Base-by-base conservation (phyloP, 1,284 basidiomycete genomes). In the Apiotrichum mycotoxinovorans region DNA sequence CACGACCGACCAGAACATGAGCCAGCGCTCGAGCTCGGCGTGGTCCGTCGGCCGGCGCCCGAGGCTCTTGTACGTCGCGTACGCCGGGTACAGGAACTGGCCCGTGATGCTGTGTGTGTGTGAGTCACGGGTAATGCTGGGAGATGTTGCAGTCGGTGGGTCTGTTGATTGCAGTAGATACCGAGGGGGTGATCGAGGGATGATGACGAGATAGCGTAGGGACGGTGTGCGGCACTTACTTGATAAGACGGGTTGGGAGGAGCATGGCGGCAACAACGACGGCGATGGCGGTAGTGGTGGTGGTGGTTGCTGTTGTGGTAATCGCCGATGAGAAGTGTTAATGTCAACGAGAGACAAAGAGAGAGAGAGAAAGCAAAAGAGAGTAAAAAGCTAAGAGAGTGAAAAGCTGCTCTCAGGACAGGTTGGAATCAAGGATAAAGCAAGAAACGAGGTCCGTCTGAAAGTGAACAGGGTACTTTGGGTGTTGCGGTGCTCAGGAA, bases 21-120 rank as follows among this genome's bases (percentile, higher is more conserved):
- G 68, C 75, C 72, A 75, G 47, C 74, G 64, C 58, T 74, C 74
- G 44, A 73, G 64, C 50, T 70, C 64, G 33, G 85, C 83, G 42
- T 80, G 78, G 64, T 84, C 83, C 48, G 83, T 79, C 10, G 86
- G 83, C 35, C 82, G 79, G 52, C 82, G 80, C 0, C 83, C 80
- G 22, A 91, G 76, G 18, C 76, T 73, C 62, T 79, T 79, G 71
- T 77, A 79, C 15, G 70, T 75, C 41, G 72, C 73, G 61, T 79
- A 79, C 1, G 76, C 77, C 12, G 78, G 78, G 55, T 78, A 78
- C 37, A 79, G 69, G 66, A 72, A 79, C 47, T 65, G 71, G 51
- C 66, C 66, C 5, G 73, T 57, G 30, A 70, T 66, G 54, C 76
- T 76, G 53, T 22, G n/a, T n/a, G n/a, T 11, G 12, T 20, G 51